These are phyloP conservation scores for Albatrellus ellisii DNA, from an alignment of 768 basidiomycete species.

Conservation along the genomic window DNA sequence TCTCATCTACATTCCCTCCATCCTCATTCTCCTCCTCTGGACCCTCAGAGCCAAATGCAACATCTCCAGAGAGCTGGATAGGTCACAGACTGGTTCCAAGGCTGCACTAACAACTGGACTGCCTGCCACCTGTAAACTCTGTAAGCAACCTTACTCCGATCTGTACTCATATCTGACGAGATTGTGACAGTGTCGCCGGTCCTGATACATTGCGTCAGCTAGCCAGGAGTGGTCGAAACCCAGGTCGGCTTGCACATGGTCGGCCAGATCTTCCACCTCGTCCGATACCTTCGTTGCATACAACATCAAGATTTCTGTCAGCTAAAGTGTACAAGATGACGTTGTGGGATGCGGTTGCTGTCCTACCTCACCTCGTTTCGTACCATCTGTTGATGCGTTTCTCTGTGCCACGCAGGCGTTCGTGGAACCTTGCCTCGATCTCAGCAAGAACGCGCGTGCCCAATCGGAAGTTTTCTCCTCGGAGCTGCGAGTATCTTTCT, in stretches of 20 bases:
- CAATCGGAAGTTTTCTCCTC: slow-evolving; percentile 31
- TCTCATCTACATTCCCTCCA: slow-evolving; percentile 16
- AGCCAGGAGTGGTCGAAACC: slow-evolving; percentile 73
- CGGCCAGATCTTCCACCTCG: slow-evolving; percentile 42
- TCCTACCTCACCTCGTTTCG: slow-evolving; percentile 31
- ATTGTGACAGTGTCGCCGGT: slow-evolving; percentile 70
- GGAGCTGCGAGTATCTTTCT: slow-evolving; percentile 21
- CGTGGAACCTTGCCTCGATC: slow-evolving; percentile 30
- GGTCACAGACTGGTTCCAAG: slow-evolving; percentile 41
- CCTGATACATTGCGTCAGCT: slow-evolving; percentile 61
- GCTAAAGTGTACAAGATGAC: slow-evolving; percentile 1
- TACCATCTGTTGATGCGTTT: slow-evolving; percentile 29
- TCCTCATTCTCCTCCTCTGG: slow-evolving; percentile 15
- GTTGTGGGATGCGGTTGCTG: slow-evolving; percentile 7
- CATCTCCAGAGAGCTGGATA: slow-evolving; percentile 31
- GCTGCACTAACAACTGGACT: slow-evolving; percentile 24
- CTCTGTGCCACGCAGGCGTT: slow-evolving; percentile 25
- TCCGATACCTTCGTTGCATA: slow-evolving; percentile 25
- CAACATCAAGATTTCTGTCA: slow-evolving; percentile 3
- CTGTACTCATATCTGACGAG: slow-evolving; percentile 43
- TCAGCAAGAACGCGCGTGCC: slow-evolving; percentile 32
- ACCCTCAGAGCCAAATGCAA: slow-evolving; percentile 20
- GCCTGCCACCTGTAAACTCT: no score
- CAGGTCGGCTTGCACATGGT: slow-evolving; percentile 52
- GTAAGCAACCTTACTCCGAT: slow-evolving; percentile 19